Evolutionary conservation across 2,329 filamentous ascomycete genomes (phyloP), one percentile per base, ranked within the genome.

Genomic region (Bipolaris gigantea): DNA sequence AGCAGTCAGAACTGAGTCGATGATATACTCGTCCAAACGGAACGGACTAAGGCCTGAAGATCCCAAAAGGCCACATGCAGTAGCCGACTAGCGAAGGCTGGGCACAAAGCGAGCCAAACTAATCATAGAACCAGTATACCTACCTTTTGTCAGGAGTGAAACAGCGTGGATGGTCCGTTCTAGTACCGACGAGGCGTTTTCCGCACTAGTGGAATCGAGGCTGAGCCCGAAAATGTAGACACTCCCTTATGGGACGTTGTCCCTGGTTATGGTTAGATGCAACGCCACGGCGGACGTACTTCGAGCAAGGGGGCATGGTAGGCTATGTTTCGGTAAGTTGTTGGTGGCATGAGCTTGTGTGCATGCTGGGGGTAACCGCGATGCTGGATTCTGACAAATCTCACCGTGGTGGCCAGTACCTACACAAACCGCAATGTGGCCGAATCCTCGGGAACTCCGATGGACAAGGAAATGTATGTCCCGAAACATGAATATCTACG

Each of bases 241-340:
- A 40, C 56, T 55, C 49, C 50, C 50, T 48, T 44, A 47, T 49
- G 40, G 54, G 55, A 48, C 57, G 47, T 44, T 50, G 44, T 44
- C 60, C 60, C 59, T 50, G 48, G 55, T 56, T 34, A 23, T 39
- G 48, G 32, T 42, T 46, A 48, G 50, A 35, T 50, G 38, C 48
- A 55, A 59, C 59, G 61, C 62, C 56, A 57, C 56, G 42, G 40
- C 51, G 56, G 59, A 60, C 53, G 59, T 59, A 62, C 49, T 61
- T 54, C 27, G 53, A 57, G 47, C 52, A 57, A 65, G 61, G 55
- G 63, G 51, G 50, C 53, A 45, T 38, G 52, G 65, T 67, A 60
- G 63, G 66, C 60, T 55, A 61, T 52, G 65, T 71, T 71, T 69
- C 64, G 67, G 63, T 53, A 50, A 60, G 58, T 48, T 46, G 34